Percentiles rank a stretch among this genome's conserved stretches.
Evolutionary conservation across 2,329 filamentous ascomycete genomes (phyloP).

Genomic region (Elsinoe fawcettii): DNA sequence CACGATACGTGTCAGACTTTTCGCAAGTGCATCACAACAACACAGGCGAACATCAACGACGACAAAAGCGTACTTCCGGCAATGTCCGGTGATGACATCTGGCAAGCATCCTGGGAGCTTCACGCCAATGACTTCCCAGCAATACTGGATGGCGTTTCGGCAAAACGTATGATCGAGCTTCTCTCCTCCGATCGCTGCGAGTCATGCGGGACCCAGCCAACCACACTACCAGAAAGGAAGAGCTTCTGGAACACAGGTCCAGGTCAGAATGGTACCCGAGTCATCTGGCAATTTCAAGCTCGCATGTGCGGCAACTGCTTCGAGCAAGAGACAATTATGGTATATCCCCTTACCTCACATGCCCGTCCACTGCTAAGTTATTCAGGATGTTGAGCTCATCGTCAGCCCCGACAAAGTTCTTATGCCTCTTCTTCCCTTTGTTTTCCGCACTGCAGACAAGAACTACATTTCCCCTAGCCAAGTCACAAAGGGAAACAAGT

Average conservation of each 20-base stretch:
- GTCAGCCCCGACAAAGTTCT: slow-evolving; percentile 56
- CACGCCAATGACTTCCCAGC: slow-evolving; percentile 61
- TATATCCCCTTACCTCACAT: slow-evolving; percentile 35
- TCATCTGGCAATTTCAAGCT: slow-evolving; percentile 65
- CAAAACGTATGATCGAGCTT: slow-evolving; percentile 71
- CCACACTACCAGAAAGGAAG: slow-evolving; percentile 23
- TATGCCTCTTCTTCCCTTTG: slow-evolving; percentile 60
- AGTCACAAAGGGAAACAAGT: slow-evolving; percentile 44
- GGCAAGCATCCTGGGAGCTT: slow-evolving; percentile 59
- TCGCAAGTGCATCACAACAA: slow-evolving; percentile 24
- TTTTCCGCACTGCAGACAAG: slow-evolving; percentile 54
- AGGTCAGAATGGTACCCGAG: slow-evolving; percentile 49
- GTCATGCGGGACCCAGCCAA: slow-evolving; percentile 50
- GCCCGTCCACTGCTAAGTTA: slow-evolving; percentile 23
- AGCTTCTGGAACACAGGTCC: slow-evolving; percentile 54
- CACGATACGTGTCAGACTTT: slow-evolving; percentile 27
- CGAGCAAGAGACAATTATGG: slow-evolving; percentile 53
- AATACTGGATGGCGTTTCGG: slow-evolving; percentile 57
- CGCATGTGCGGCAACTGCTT: slow-evolving; percentile 62
- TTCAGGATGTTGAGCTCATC: slow-evolving; percentile 62
- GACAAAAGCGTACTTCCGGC: slow-evolving; percentile 40
- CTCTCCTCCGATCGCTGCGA: slow-evolving; percentile 58
- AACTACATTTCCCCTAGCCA: slow-evolving; percentile 52
- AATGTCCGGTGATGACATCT: slow-evolving; percentile 49
- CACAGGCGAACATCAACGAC: slow-evolving; percentile 23